Base-by-base conservation (phyloP, 2,329 filamentous ascomycete species). In the Aspergillus ibericus region DNA sequence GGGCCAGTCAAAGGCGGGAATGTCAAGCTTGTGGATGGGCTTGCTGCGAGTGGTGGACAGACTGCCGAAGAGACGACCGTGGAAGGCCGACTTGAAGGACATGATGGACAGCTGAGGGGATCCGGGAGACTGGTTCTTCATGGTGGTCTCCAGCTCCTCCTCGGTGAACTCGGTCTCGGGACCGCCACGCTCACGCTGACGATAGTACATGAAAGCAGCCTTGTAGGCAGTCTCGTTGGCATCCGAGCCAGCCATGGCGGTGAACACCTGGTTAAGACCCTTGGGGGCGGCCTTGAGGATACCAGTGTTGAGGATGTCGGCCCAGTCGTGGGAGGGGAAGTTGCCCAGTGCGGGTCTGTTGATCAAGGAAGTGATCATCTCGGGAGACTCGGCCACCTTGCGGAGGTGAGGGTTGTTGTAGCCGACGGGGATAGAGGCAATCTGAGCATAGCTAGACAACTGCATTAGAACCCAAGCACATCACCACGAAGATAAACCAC, bases 141-240 rank as follows among this genome's bases (percentile, higher is more conserved):
- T 96, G 70, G 85, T 82, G 9, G 86, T 88, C 48, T 80, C 73
- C 60, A 93, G 81, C 77, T 96, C 93, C 70, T 90, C 86, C 53
- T 86, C 78, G 34, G 89, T 90, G 80, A 96, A 96, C 58, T 93
- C 90, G 56, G 88, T 89, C 36, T 88, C 76, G 47, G 85, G 81
- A 7, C 91, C 91, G 65, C 92, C 92, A 61, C 93, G 90, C 78
- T 95, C 86, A 63, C 87, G 83, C 76, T 92, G 90, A 50, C 90
- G 87, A 71, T 89, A 88, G 84, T 89, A 96, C 88, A 96, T 96
- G 80, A 96, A 96, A 51, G 93, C 92, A 8, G 92, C 92, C 81
- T 96, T 96, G 85, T 92, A 96, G 44, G 93, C 93, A 34, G 91
- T 90, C 80, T 96, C 93, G 79, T 96, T 96, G 77, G 92, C 92